These are phyloP conservation scores for Taphrina sp. DNA, from an alignment of 1,139 yeast species.

Conservation along the genomic window DNA sequence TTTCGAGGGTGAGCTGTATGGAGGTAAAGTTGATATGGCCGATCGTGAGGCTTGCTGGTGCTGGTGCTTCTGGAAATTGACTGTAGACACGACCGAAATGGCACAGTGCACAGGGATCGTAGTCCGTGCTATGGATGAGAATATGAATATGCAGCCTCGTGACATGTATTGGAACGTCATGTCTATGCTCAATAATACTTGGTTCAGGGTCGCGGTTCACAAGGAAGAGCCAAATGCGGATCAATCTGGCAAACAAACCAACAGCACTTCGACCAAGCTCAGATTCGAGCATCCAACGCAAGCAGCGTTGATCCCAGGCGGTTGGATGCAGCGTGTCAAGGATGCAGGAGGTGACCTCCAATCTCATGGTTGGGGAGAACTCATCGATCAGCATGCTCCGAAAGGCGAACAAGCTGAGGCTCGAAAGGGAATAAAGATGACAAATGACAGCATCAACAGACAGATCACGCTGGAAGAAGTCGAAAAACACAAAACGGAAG, in stretches of 20 bases:
- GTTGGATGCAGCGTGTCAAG: constrained; percentile 47
- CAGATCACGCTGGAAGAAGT: constrained; percentile 51
- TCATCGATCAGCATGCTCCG: constrained; percentile 34
- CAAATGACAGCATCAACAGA: constrained; percentile 34
- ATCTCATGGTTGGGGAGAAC: constrained; percentile 43
- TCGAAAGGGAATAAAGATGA: constrained; percentile 37
- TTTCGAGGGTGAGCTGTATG: constrained; percentile 42
- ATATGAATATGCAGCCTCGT: constrained; percentile 45
- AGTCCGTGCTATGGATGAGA: constrained; percentile 46
- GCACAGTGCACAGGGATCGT: constrained; percentile 41
- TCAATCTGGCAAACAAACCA: constrained; percentile 8
- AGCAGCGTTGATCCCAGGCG: constrained; percentile 42
- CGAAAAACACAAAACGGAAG: constrained; percentile 46
- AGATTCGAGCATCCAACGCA: constrained; percentile 44
- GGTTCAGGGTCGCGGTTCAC: constrained; percentile 45
- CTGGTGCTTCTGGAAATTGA: constrained; percentile 46
- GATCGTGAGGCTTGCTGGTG: constrained; percentile 43
- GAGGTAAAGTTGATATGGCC: constrained; percentile 44
- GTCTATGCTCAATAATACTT: constrained; percentile 46
- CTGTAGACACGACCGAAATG: constrained; percentile 39
- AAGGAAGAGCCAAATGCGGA: constrained; percentile 32
- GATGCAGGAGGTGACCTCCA: constrained; percentile 44
- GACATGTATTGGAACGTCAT: constrained; percentile 47
- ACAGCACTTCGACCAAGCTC: constrained; percentile 34
- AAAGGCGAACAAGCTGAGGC: neutral